Evolutionary conservation across 148 eudicot species (phyloP), one percentile per base, ranked within the genome.

Genomic region (Persicaria maculosa): DNA sequence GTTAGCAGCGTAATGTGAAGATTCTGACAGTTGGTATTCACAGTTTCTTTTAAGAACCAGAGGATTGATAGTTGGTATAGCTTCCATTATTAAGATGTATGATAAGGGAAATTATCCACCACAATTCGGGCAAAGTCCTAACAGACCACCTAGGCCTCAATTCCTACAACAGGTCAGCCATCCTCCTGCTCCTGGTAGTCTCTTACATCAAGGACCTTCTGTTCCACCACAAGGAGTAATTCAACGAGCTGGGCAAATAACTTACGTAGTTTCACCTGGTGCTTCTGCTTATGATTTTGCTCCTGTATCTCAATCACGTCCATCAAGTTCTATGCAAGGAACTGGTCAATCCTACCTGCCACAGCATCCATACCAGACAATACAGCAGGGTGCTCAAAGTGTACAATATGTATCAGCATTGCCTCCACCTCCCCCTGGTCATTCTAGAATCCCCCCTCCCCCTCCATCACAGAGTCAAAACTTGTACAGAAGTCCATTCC

Each of bases 101-200:
- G 86, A 90, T 78, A 88, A 82, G 77, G 89, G 89, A 71, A 85
- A 83, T 83, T 86, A 82, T 82, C 81, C 74, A 57, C 71, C 80
- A 74, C 91, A 76, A 61, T 80, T 54, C 80, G 96, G 87, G 65
- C 93, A 86, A 79, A 89, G 85, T 81, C 82, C 86, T 73, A 84
- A 82, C 20, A 70, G 82, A 54, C 84, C 88, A 31, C 74, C 72
- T 19, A 71, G 54, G 78, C 85, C 87, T 67, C 84, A 83, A 55
- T 82, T 82, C 72, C 85, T 79, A 71, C 83, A 43, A 5, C 84
- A 84, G 31, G 48, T 65, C 47, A 78, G 74, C 72, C 70, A 57
- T 68, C 85, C 84, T 79, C 79, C 87, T 19, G 73, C 83, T 17
- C 75, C 81, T 7, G 53, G 16, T 17, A 31, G 54, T 47, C 83